phyloP scores from a whole-genome alignment of 371 early-diverging fungal genomes.

The Mortierella sp. region DNA sequence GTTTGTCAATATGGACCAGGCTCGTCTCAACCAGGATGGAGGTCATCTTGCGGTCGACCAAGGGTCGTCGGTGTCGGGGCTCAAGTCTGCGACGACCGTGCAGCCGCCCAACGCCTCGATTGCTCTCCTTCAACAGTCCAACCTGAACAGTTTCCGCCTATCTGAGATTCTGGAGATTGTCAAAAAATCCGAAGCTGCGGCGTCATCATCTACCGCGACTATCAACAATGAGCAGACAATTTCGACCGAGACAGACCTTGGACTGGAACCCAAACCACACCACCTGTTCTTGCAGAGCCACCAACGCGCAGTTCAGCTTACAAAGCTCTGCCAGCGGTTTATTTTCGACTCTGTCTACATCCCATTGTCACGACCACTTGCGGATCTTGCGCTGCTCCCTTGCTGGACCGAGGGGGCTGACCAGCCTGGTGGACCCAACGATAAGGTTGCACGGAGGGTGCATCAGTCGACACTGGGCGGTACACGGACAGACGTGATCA shows the following conservation, averaged over 20 bases:
- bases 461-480: slow-evolving; percentile 52
- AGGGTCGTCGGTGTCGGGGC: slow-evolving; percentile 16
- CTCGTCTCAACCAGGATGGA: neutral
- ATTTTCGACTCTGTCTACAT: slow-evolving; percentile 72
- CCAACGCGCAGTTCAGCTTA: slow-evolving; percentile 52
- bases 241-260: slow-evolving; percentile 28
- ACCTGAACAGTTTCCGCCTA: slow-evolving; percentile 68
- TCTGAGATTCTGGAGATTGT: slow-evolving; percentile 56
- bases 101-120: slow-evolving; percentile 63
- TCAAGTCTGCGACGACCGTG: neutral
- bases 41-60: slow-evolving; percentile 16
- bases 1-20: slow-evolving; percentile 50
- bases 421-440: slow-evolving; percentile 21
- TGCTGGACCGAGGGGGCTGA: slow-evolving; percentile 61
- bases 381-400: slow-evolving; percentile 55
- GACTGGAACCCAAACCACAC: slow-evolving; percentile 43
- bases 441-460: slow-evolving; percentile 29
- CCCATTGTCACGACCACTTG: slow-evolving; percentile 65
- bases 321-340: slow-evolving; percentile 65
- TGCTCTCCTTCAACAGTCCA: slow-evolving; percentile 64
- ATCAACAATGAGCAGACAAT: slow-evolving; percentile 5
- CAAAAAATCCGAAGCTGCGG: slow-evolving; percentile 31
- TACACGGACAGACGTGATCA: slow-evolving; percentile 54
- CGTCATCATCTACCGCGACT: too few relatives aligned
- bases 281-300: slow-evolving; percentile 48